These are phyloP conservation scores for Arctium minus DNA, from an alignment of 129 eudicot genomes.

Conservation along the genomic window DNA sequence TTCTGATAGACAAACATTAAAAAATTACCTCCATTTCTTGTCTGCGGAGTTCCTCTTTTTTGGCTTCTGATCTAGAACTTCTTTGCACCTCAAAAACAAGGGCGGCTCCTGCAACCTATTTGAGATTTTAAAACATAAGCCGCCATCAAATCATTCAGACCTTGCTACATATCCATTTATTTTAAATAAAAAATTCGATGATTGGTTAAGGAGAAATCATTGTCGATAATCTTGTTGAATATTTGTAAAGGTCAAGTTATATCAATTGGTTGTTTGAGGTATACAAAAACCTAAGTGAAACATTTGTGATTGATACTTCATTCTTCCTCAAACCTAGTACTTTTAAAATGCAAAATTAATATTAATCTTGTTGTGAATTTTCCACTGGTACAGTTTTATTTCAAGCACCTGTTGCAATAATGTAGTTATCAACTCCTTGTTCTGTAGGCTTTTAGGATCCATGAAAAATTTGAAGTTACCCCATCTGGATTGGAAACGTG, in stretches of 20 bases:
- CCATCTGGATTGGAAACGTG: too few relatives aligned
- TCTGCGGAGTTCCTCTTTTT: conserved; percentile 78
- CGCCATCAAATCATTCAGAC: not conserved
- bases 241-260: not conserved
- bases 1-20: not conserved
- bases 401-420: not conserved
- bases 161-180: not conserved
- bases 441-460: too few relatives aligned
- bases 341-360: not conserved
- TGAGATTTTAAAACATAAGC: not conserved
- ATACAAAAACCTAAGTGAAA: not conserved
- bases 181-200: not conserved
- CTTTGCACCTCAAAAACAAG: conserved; percentile 88
- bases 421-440: too few relatives aligned
- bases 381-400: not conserved
- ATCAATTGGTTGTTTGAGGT: not conserved
- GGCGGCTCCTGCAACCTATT: conserved; percentile 77
- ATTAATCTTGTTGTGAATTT: not conserved
- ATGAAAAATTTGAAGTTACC: too few relatives aligned
- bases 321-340: conserved; percentile 10
- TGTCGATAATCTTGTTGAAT: not conserved
- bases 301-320: not conserved
- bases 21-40: conserved; percentile 76
- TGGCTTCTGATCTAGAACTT: conserved; percentile 85
- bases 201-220: not conserved